Percentiles rank a stretch among this genome's conserved stretches.
These are phyloP conservation scores for Psilocybe mexicana DNA, from an alignment of 1,284 basidiomycete species.

Conservation along the genomic window DNA sequence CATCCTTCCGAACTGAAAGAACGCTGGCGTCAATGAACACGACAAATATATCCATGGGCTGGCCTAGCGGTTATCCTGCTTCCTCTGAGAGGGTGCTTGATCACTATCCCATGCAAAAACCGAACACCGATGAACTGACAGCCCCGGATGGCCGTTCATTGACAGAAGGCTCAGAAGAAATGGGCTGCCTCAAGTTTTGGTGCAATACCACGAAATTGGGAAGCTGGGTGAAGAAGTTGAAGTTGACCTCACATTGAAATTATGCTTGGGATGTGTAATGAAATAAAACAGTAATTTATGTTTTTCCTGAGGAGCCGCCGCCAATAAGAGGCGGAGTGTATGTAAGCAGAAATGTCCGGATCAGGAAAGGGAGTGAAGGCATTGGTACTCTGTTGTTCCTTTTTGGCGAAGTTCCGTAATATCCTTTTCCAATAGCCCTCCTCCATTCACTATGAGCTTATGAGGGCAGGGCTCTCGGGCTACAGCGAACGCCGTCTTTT, in stretches of 20 bases:
- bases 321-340: conserved; percentile 2
- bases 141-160: not conserved
- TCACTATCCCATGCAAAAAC: conserved; percentile 17
- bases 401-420: conserved; percentile 4
- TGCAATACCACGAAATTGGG: not conserved
- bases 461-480: conserved; percentile 34
- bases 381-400: not conserved
- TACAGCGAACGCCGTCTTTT: conserved; percentile 14
- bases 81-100: conserved; percentile 20
- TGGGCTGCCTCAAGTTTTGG: not conserved
- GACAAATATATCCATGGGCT: conserved; percentile 23
- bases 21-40: conserved; percentile 30
- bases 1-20: conserved; percentile 37
- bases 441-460: conserved; percentile 30
- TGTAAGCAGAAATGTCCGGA: conserved; percentile 12
- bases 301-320: not conserved
- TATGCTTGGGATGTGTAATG: not conserved
- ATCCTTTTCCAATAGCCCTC: conserved; percentile 7
- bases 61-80: conserved; percentile 22
- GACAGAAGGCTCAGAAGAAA: not conserved
- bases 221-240: not conserved
- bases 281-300: not conserved
- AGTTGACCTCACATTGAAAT: not conserved
- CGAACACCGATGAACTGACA: not conserved
- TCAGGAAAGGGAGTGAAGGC: not conserved